Percentiles rank a stretch among this genome's conserved stretches.
These are phyloP conservation scores for Heterobasidion irregulare DNA, from an alignment of 1,284 basidiomycete genomes.

Conservation along the genomic window DNA sequence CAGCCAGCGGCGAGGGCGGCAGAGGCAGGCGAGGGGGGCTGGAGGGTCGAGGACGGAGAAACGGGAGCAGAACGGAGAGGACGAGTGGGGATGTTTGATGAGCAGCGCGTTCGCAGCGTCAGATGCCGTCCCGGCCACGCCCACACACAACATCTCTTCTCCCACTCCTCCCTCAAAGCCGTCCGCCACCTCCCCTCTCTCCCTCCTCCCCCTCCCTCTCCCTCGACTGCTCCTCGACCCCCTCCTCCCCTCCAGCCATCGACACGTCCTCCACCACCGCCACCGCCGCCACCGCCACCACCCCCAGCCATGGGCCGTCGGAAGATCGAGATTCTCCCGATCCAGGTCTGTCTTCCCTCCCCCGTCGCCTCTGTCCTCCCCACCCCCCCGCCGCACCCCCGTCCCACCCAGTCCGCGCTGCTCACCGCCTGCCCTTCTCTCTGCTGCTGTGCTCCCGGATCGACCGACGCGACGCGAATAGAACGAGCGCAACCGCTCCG, in stretches of 20 bases:
- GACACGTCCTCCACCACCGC: neutral
- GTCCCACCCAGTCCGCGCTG: neutral
- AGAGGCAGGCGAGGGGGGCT: neutral
- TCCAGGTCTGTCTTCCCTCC: constrained; percentile 44
- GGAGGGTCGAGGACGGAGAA: neutral
- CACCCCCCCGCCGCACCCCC: neutral
- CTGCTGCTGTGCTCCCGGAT: constrained; percentile 3
- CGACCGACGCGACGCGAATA: constrained; percentile 26
- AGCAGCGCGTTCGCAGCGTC: neutral
- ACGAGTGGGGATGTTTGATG: neutral
- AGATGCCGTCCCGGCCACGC: neutral
- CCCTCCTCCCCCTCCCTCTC: neutral
- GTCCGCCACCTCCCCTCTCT: neutral
- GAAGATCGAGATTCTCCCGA: constrained; percentile 88
- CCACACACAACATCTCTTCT: neutral
- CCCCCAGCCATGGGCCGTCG: constrained; percentile 61
- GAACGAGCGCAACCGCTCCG: constrained; percentile 87
- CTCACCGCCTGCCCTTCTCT: constrained; percentile 11
- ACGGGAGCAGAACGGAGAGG: neutral
- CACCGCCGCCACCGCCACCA: no score
- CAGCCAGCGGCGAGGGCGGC: no score
- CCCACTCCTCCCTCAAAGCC: neutral
- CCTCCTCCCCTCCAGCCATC: neutral
- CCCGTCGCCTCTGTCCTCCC: neutral
- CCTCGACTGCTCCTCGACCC: neutral